Conservation (phyloP, 805 yeast species). For the Monosporozyma yasuniensis region DNA sequence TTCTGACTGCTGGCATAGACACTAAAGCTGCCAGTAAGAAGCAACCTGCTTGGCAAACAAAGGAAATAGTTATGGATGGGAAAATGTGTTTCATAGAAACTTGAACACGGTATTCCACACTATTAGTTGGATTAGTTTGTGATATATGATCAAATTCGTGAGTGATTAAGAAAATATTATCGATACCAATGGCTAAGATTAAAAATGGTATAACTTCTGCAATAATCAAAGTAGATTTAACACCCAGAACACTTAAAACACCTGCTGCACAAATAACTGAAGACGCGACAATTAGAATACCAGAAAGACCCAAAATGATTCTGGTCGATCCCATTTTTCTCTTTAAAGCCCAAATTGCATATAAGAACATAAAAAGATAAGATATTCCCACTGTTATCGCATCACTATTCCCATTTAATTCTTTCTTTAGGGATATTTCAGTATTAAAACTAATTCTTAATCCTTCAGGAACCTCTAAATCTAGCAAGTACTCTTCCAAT, state of each 20-base stretch:
- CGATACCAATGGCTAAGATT: slow-evolving; percentile 92
- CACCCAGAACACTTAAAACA: slow-evolving; percentile 60
- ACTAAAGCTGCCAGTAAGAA: slow-evolving; percentile 73
- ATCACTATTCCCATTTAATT: slow-evolving; percentile 75
- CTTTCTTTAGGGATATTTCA: slow-evolving; percentile 76
- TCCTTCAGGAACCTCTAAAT: slow-evolving; percentile 48
- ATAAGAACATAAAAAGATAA: slow-evolving; percentile 76
- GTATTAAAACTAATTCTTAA: slow-evolving; percentile 67
- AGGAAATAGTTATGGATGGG: slow-evolving; percentile 75
- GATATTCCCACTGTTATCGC: slow-evolving; percentile 60
- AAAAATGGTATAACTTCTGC: slow-evolving; percentile 96
- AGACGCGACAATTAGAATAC: slow-evolving; percentile 68
- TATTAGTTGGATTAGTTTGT: slow-evolving; percentile 36
- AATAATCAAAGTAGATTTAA: slow-evolving; percentile 81
- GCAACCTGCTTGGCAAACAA: slow-evolving; percentile 69
- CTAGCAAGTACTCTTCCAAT: slow-evolving; percentile 47
- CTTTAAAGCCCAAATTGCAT: slow-evolving; percentile 69
- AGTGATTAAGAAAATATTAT: slow-evolving; percentile 78
- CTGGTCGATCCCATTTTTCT: slow-evolving; percentile 31
- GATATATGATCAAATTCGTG: slow-evolving; percentile 62
- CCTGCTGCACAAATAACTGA: slow-evolving; percentile 84
- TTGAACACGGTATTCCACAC: slow-evolving; percentile 51
- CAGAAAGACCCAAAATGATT: slow-evolving; percentile 71
- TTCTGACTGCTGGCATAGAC: slow-evolving; percentile 91
- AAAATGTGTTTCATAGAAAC: slow-evolving; percentile 66